phyloP scores from a whole-genome alignment of 306 rosid species.

The Pterocarpus macrocarpus region DNA sequence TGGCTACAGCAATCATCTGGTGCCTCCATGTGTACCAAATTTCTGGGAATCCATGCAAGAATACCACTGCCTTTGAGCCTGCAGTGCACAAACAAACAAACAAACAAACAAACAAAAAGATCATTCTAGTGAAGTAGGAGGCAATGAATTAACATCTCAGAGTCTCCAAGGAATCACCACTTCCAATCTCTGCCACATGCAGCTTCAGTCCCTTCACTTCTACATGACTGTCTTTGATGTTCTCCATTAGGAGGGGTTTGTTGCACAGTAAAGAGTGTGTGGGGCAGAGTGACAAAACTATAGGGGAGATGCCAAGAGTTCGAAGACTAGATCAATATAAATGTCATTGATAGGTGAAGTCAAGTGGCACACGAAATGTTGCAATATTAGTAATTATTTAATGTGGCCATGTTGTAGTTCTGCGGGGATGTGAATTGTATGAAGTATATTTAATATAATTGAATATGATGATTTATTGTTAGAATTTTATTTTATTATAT shows the following conservation, averaged over 20 bases:
- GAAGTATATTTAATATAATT: no score
- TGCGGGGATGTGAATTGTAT: no score
- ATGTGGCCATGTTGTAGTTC: no score
- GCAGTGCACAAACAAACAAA: conserved; percentile 33
- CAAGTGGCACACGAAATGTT: no score
- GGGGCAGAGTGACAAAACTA: neutral
- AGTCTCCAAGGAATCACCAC: conserved; percentile 11
- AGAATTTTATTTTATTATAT: no score
- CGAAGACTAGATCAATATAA: no score
- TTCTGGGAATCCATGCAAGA: conserved; percentile 86
- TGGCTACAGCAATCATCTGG: conserved; percentile 74
- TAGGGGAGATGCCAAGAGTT: neutral
- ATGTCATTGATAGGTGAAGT: no score
- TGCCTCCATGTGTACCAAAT: conserved; percentile 86
- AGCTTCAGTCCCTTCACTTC: conserved; percentile 76
- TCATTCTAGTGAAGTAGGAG: neutral
- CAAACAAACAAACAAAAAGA: neutral
- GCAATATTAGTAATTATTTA: no score
- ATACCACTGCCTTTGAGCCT: conserved; percentile 70
- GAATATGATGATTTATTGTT: no score
- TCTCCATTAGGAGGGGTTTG: neutral
- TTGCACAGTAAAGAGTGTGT: neutral
- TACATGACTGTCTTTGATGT: neutral
- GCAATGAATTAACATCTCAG: neutral
- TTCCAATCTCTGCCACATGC: conserved; percentile 76